A percentile compares a stretch with the other conserved stretches of the same genome.
phyloP scores from a whole-genome alignment of 139 green algal genomes.

The Astrephomene gubernaculifera region DNA sequence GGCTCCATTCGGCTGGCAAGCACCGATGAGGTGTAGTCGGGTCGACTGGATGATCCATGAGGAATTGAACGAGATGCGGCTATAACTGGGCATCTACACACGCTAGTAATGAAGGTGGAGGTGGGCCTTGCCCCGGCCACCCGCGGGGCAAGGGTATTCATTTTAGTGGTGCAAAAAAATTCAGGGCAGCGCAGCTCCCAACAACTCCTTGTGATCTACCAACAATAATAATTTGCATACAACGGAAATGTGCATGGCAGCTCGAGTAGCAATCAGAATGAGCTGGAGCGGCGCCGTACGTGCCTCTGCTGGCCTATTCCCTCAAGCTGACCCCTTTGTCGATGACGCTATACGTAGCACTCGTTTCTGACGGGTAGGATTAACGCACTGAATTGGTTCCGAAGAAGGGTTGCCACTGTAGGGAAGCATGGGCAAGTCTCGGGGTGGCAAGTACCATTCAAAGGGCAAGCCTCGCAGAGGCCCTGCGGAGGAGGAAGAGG shows the following conservation, averaged over 20 bases:
- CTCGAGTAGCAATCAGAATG: not conserved
- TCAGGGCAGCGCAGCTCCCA: too few species aligned
- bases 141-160: slow-evolving; percentile 23
- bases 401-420: too few species aligned
- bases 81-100: slow-evolving; percentile 1
- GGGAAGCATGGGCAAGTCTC: slow-evolving; percentile 42
- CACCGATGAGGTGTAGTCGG: too few species aligned
- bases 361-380: too few species aligned
- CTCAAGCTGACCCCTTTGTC: too few species aligned
- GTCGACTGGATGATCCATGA: too few species aligned
- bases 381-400: too few species aligned
- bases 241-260: not conserved
- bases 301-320: too few species aligned
- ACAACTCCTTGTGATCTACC: not conserved
- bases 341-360: too few species aligned
- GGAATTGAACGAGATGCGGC: not conserved
- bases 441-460: slow-evolving; percentile 31
- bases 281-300: slow-evolving; percentile 11
- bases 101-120: not conserved
- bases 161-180: not conserved
- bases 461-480: slow-evolving; percentile 27
- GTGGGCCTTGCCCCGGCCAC: not conserved
- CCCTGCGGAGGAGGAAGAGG: slow-evolving; percentile 33
- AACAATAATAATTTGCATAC: not conserved
- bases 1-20: too few species aligned